Conservation (phyloP, 73 alveolate species). For the Paramecium biaurelia region DNA sequence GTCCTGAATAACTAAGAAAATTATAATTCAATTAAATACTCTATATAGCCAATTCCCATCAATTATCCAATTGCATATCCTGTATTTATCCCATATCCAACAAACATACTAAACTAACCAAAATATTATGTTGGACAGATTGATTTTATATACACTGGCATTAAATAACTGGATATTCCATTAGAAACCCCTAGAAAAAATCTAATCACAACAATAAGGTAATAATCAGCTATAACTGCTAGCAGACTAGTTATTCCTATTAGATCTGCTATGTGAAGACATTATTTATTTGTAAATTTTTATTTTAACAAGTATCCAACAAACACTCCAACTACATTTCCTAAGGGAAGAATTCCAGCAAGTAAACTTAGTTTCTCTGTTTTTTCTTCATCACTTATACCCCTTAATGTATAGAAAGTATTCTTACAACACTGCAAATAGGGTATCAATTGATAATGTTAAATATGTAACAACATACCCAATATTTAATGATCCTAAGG, state of each 20-base stretch:
- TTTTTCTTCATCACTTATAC: background rate
- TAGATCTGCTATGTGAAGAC: background rate
- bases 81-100: background rate
- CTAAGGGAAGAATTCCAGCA: constrained; percentile 13
- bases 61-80: constrained; percentile 5
- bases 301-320: background rate
- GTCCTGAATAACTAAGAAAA: background rate
- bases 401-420: background rate
- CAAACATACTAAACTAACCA: background rate
- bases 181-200: constrained; percentile 7
- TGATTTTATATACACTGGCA: constrained; percentile 4
- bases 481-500: background rate
- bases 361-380: background rate
- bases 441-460: constrained; percentile 6
- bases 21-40: background rate
- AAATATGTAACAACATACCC: constrained; percentile 36
- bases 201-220: background rate
- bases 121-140: background rate
- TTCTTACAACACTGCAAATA: background rate
- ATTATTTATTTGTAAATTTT: constrained; percentile 14
- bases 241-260: background rate
- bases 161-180: constrained; percentile 4
- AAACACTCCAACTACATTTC: background rate
- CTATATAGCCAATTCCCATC: background rate
- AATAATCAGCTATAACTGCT: background rate